phyloP scores from a whole-genome alignment of 2,329 filamentous ascomycete genomes.

The Calonectria ilicicola region DNA sequence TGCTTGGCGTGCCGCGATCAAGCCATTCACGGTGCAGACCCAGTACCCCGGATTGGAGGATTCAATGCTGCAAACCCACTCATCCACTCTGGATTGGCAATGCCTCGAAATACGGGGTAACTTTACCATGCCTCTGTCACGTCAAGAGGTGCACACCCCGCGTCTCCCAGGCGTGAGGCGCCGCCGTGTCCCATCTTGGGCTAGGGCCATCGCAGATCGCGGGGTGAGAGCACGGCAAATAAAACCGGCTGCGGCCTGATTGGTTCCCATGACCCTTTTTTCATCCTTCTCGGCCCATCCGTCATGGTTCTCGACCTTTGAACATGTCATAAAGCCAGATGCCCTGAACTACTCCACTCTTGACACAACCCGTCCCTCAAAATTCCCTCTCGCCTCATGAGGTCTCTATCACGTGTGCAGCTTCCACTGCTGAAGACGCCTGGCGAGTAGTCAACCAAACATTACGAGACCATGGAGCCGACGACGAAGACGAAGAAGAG shows the following conservation, averaged over 20 bases:
- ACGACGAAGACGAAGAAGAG: constrained; percentile 31
- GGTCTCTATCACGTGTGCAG: not conserved
- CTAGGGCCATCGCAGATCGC: constrained; percentile 25
- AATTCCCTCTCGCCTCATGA: constrained; percentile 10
- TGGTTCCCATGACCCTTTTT: not conserved
- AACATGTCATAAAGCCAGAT: constrained; percentile 4
- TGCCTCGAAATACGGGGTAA: not conserved
- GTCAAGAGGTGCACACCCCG: constrained; percentile 7
- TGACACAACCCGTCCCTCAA: constrained; percentile 2
- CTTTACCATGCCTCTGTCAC: not conserved
- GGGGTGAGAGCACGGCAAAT: constrained; percentile 21
- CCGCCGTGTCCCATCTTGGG: not conserved
- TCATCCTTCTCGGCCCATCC: not conserved
- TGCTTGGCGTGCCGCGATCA: not conserved
- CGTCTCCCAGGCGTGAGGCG: constrained; percentile 10
- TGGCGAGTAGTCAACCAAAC: not conserved
- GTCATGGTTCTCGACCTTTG: not conserved
- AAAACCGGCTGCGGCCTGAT: constrained; percentile 25
- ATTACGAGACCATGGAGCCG: constrained; percentile 14
- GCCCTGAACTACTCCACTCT: constrained; percentile 18
- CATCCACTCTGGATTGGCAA: constrained; percentile 3
- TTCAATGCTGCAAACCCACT: not conserved
- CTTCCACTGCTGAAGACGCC: not conserved
- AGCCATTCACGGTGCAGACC: not conserved
- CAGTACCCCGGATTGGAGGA: not conserved